Base-by-base conservation (phyloP, 129 eudicot species). In the Tanacetum coccineum region DNA sequence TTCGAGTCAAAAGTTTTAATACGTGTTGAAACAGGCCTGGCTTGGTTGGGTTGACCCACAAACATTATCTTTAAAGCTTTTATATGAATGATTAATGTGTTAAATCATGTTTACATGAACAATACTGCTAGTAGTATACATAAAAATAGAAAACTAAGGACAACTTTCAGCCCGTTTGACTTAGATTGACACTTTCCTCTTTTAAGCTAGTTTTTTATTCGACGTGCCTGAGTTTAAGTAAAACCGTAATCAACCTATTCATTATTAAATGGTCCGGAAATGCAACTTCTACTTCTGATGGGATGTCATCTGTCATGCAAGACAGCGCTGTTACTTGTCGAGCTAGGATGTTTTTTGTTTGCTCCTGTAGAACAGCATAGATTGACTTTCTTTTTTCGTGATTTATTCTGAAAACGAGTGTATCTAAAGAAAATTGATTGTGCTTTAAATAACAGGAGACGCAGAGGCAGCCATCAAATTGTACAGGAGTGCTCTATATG, bases 391-490 rank as follows among this genome's bases (percentile, higher is more conserved):
- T n/a, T 21, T 21, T 56, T 64, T 58, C 14, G 44, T 19, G 32
- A 49, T 62, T 62, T 11, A 59, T 20, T 72, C 48, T 5, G 56
- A 26, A 66, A 46, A 57, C 30, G 14, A 51, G 26, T 22, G 21
- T 28, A 28, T 28, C 21, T 4, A 13, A 19, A 30, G 25, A 67
- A 76, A 42, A 40, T 18, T 56, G 0, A 18, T 71, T 13, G 44
- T 36, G 66, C 4, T 39, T 70, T 59, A 70, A 19, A 30, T 64
- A 72, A 53, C 77, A 91, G 98, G 96, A 59, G 80, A 86, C 11
- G 82, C 81, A 67, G 85, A 91, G 62, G 88, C 84, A 71, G 98
- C 96, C 56, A 78, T 91, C 64, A 76, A 78, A 18, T 73, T 91
- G 40, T 91, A 85, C 68, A 81, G 68, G 68, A 74, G 61, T 49